Base-by-base conservation (phyloP, 768 basidiomycete species). In the Neoboletus subvelutipes region DNA sequence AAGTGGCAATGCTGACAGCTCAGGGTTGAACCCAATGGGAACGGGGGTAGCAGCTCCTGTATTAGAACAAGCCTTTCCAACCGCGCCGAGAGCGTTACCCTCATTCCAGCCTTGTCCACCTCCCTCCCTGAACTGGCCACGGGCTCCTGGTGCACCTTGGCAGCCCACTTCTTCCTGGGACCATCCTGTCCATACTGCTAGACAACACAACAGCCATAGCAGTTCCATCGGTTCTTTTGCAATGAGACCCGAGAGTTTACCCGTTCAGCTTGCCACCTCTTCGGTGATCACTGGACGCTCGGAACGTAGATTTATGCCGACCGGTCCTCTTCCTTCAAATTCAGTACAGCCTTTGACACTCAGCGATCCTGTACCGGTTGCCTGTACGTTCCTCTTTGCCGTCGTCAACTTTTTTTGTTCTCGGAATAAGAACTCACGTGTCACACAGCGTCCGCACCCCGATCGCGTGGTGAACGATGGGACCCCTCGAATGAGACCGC, bases 391-490 rank as follows among this genome's bases (percentile, higher is more conserved):
- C 26, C 11, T 40, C 37, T 24, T 54, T 40, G 15, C 49, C 37
- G 18, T 29, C 18, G 29, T 7, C 36, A 34, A 20, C 12, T 5
- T 17, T 8, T 11, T 22, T n/a, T 26, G n/a, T 28, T 40, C 24
- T 3, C 2, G 4, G 15, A 13, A 51, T 3, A 29, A 34, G 40
- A 20, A 31, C 60, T 70, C 20, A 63, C 39, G 18, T n/a, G 5
- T 49, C 45, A 26, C 24, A 50, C 50, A 70, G 66, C 57, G 11
- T 28, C 51, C 13, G 15, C 47, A 5, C n/a, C 26, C 18, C 34
- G n/a, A 54, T 36, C 61, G 42, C 61, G 50, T 12, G 56, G 58
- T 15, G 57, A 60, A 33, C 55, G 55, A 10, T 51, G 49, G 67
- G 42, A 42, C 20, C 24, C 36, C 33, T 18, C 46, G 5, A 46